Evolutionary conservation across 441 rosid species (phyloP), one percentile per base, ranked within the genome.

Genomic region (Euphorbia celastroides): DNA sequence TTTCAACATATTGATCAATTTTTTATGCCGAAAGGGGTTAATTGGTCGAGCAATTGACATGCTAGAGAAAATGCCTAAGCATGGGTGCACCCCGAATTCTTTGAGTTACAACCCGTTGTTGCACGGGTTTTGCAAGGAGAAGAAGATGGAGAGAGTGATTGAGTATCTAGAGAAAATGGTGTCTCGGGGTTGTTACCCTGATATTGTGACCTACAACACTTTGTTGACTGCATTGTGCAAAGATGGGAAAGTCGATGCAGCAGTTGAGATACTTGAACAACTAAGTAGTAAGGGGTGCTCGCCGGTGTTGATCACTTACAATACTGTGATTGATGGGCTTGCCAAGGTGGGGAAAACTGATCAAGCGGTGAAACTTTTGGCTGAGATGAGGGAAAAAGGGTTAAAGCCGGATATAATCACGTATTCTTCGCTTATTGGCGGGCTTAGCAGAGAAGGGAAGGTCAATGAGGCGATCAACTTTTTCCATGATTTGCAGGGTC

Each of bases 121-220:
- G 50, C 93, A 93, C 70, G 90, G 94, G 46, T 88, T 90, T 65
- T 88, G 93, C 80, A 88, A 86, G 78, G 96, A 90, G 78, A 87
- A 88, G 75, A 90, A 82, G 74, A 93, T 90, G 92, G 92, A 88
- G 16, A 82, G 89, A 56, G 98, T 88, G 6, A 79, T 90, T 9
- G 86, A 88, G 72, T 93, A 86, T 79, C 72, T 93, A 76, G 96
- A 86, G 73, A 69, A 86, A 70, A 93, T 93, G 97, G 86, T 83
- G 52, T 82, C 96, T 54, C 82, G 89, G 65, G 96, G 96, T 7
- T 93, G 94, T 72, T 84, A 88, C 70, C 98, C 98, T 3, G 94
- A 93, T 77, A 90, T 93, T 64, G 97, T 93, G 68, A 88, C 96
- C 22, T 93, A 93, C 68, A 90, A 93, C 79, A 90, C 93, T 57